phyloP scores from a whole-genome alignment of 1,284 basidiomycete species.

The Papiliotrema fonsecae region DNA sequence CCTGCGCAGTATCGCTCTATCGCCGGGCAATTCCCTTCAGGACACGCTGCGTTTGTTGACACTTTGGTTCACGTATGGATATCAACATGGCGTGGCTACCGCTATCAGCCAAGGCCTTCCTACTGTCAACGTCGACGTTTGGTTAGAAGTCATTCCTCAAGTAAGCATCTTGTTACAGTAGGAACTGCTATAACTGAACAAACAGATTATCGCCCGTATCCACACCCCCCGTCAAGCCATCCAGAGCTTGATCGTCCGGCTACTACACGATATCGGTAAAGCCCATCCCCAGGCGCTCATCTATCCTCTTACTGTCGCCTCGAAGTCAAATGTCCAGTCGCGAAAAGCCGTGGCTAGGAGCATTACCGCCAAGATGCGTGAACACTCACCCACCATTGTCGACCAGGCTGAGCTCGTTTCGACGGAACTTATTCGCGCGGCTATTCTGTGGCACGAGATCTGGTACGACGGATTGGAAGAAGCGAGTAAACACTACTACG shows the following conservation, averaged over 20 bases:
- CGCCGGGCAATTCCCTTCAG: conserved; percentile 86
- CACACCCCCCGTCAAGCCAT: conserved; percentile 89
- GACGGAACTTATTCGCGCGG: conserved; percentile 92
- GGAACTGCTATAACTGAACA: background rate
- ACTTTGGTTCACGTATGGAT: conserved; percentile 98
- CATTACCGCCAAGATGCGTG: conserved; percentile 92
- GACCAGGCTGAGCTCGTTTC: conserved; percentile 92
- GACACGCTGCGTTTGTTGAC: conserved; percentile 92
- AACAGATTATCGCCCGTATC: conserved; percentile 95
- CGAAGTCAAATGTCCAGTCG: conserved; percentile 83
- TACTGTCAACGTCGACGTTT: conserved; percentile 91
- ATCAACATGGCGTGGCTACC: conserved; percentile 82
- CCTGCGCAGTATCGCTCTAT: conserved; percentile 90
- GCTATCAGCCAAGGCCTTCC: conserved; percentile 86
- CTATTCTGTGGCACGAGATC: conserved; percentile 97
- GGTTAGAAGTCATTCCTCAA: conserved; percentile 98
- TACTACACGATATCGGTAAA: conserved; percentile 89
- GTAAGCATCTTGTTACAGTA: conserved; percentile 45
- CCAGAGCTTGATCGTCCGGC: conserved; percentile 80
- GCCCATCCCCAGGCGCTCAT: conserved; percentile 97
- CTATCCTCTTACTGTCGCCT: conserved; percentile 96
- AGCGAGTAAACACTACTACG: conserved; percentile 94
- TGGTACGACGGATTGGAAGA: conserved; percentile 99
- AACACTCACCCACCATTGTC: conserved; percentile 84
- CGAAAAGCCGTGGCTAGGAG: conserved; percentile 77